Evolutionary conservation across 75 land plant genomes (phyloP).

Genomic region (Pinus albicaulis): DNA sequence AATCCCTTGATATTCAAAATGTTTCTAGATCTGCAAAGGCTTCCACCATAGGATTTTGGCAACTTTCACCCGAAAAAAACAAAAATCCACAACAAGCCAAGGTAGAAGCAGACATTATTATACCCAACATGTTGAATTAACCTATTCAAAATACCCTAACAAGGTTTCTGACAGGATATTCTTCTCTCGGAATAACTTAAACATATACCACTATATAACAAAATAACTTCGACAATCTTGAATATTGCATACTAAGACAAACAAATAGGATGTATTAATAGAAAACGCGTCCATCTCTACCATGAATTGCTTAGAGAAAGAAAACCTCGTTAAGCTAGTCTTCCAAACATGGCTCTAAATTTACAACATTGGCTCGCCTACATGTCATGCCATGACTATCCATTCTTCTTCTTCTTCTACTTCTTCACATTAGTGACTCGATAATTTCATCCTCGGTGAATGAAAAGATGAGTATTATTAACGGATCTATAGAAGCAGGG

Average conservation of each 20-base stretch:
- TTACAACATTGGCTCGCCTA: not conserved
- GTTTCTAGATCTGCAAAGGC: constrained; percentile 25
- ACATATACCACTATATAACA: too few species aligned
- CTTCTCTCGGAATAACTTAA: too few species aligned
- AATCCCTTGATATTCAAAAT: constrained; percentile 34
- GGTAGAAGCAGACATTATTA: not conserved
- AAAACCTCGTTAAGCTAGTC: not conserved
- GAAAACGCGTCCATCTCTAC: too few species aligned
- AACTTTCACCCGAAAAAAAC: constrained; percentile 8
- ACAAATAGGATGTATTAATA: too few species aligned
- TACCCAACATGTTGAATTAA: not conserved
- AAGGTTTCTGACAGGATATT: too few species aligned
- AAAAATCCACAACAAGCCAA: not conserved
- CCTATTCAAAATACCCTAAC: too few species aligned
- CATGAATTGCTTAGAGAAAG: constrained; percentile 4
- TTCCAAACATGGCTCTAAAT: not conserved
- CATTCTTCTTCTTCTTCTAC: too few species aligned
- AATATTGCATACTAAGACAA: too few species aligned
- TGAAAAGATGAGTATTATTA: not conserved
- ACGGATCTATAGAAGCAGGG: constrained; percentile 5
- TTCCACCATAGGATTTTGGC: constrained; percentile 24
- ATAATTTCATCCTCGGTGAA: too few species aligned
- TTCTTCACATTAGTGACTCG: too few species aligned
- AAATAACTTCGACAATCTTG: too few species aligned
- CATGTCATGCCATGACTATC: not conserved